Base-by-base conservation (phyloP, 257 asterid genomes). In the Capsicum pubescens region DNA sequence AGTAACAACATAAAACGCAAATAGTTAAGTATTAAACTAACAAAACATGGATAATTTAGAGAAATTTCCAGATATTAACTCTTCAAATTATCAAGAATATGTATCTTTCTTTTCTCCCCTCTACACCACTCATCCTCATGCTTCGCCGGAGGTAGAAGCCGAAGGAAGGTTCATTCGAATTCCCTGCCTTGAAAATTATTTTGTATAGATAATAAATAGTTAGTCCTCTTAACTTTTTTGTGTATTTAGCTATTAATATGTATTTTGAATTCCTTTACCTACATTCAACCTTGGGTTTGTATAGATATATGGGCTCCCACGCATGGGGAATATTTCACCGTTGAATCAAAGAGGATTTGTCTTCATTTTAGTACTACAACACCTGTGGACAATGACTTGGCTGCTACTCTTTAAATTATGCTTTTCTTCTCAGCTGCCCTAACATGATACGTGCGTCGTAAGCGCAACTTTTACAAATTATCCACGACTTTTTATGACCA, bases 261-360 rank as follows among this genome's bases (percentile, higher is more conserved):
- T 52, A 55, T 55, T 55, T 55, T 12, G 0, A 55, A 55, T 55
- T 2, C 2, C 9, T 9, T 15, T 2, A 57, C 7, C 70, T 19
- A 13, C 13, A 0, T 5, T 14, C 7, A 36, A 68, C 7, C 13
- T 2, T n/a, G 79, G 36, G 36, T 9, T n/a, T 44, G 3, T 71
- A 17, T 70, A 17, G 8, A 70, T 70, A 70, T 44, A 89, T 90
- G 91, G 91, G 91, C 82, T 92, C 84, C 92, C 92, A 90, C 89
- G 93, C 93, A 91, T 87, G 88, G 71, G 84, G 91, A 85, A 83
- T 89, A 87, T 80, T 88, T 88, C 86, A 92, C 85, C 80, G 93
- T 88, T 91, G 90, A 72, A 70, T 86, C 82, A 60, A 60, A 19
- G 83, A 81, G 16, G 69, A 6, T 12, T 90, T 89, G 88, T 78